Conservation (phyloP, 2,329 filamentous ascomycete genomes). For the Beauveria australis region DNA sequence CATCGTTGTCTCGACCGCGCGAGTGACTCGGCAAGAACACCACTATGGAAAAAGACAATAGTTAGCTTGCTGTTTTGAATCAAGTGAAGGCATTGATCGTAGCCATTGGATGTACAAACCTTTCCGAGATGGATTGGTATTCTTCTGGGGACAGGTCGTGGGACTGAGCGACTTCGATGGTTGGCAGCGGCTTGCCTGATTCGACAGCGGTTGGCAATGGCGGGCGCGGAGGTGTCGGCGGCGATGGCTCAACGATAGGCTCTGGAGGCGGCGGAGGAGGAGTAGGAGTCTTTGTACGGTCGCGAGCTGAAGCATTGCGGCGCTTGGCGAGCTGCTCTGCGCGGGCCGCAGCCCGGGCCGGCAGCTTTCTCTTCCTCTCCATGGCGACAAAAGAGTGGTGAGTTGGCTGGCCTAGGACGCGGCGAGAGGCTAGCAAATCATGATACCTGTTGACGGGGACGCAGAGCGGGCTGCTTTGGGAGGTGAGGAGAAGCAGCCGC, state of each 20-base stretch:
- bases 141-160: conserved; percentile 54
- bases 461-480: conserved; percentile 10
- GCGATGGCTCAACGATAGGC: conserved; percentile 25
- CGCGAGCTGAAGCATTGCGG: conserved; percentile 47
- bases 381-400: conserved; percentile 27
- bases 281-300: conserved; percentile 40
- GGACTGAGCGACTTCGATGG: conserved; percentile 58
- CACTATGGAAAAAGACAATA: conserved; percentile 38
- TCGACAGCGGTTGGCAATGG: conserved; percentile 55
- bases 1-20: conserved; percentile 65
- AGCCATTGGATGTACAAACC: conserved; percentile 34
- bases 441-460: conserved; percentile 1
- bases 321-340: conserved; percentile 53
- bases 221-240: conserved; percentile 25
- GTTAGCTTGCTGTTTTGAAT: conserved; percentile 6
- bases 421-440: conserved; percentile 8
- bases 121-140: conserved; percentile 67
- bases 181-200: conserved; percentile 62
- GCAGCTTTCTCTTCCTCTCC: conserved; percentile 60
- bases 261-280: conserved; percentile 32
- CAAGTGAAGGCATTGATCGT: neutral
- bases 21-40: conserved; percentile 66
- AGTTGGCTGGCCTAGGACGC: conserved; percentile 8
- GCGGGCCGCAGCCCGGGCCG: conserved; percentile 52
- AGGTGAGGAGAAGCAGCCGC: neutral